Conservation (phyloP, 2,329 filamentous ascomycete species). For the Polychaeton citri region DNA sequence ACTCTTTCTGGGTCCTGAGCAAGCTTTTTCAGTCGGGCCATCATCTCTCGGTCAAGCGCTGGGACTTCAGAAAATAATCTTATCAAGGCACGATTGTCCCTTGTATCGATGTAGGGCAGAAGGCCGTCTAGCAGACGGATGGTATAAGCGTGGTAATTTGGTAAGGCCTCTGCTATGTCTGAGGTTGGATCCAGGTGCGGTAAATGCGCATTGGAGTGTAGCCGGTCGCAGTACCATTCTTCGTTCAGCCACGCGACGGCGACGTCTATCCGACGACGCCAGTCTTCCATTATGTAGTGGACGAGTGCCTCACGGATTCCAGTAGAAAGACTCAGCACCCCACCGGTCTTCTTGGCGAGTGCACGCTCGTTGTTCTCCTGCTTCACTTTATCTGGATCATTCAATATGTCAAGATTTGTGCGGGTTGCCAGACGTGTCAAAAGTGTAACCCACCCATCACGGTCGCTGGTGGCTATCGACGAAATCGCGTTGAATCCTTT, state of each 20-base stretch:
- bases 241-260: constrained; percentile 92
- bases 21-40: constrained; percentile 55
- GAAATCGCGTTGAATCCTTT: constrained; percentile 73
- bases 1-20: constrained; percentile 52
- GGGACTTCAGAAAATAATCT: constrained; percentile 88
- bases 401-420: constrained; percentile 52
- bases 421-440: constrained; percentile 76
- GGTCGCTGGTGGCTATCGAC: constrained; percentile 56
- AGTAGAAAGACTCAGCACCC: constrained; percentile 42
- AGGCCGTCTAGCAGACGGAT: constrained; percentile 66
- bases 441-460: constrained; percentile 83
- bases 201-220: constrained; percentile 32
- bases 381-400: constrained; percentile 41
- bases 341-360: constrained; percentile 18
- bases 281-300: constrained; percentile 81
- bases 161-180: constrained; percentile 6
- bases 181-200: background rate
- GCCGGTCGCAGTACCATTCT: constrained; percentile 89
- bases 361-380: constrained; percentile 36
- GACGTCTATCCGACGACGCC: constrained; percentile 74
- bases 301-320: constrained; percentile 70
- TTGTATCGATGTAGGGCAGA: constrained; percentile 76
- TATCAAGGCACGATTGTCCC: constrained; percentile 71
- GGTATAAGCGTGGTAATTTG: constrained; percentile 15
- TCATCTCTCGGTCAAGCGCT: constrained; percentile 56